Evolutionary conservation across 2,329 filamentous ascomycete genomes (phyloP).

Genomic region (Xylaria digitata): DNA sequence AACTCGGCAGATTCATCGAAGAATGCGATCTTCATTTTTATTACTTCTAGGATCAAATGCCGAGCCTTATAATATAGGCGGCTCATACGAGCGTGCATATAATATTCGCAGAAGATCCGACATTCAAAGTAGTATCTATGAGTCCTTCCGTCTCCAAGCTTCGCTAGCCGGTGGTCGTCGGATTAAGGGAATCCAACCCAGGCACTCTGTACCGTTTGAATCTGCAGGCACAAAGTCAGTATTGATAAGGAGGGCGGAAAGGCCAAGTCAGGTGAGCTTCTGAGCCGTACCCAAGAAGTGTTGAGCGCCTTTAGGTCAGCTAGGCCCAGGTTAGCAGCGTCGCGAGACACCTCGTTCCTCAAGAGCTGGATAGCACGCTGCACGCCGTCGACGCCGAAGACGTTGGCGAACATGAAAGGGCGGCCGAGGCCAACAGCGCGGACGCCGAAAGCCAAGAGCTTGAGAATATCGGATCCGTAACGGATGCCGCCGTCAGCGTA

Average conservation of each 20-base stretch:
- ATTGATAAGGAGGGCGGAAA: background rate
- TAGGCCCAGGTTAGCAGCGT: conserved; percentile 48
- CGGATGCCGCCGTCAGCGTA: conserved; percentile 52
- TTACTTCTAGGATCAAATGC: background rate
- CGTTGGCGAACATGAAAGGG: conserved; percentile 61
- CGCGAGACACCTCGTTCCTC: conserved; percentile 56
- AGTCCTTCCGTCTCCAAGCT: conserved; percentile 1
- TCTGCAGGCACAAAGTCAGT: conserved; percentile 14
- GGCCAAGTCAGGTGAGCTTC: background rate
- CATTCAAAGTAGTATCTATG: background rate
- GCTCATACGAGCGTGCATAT: background rate
- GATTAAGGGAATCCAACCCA: conserved; percentile 16
- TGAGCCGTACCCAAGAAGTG: conserved; percentile 17
- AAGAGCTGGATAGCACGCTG: conserved; percentile 55
- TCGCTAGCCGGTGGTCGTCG: background rate
- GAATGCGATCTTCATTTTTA: background rate
- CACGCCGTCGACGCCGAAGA: conserved; percentile 60
- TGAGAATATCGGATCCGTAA: conserved; percentile 51
- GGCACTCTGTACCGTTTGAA: conserved; percentile 21
- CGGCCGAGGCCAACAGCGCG: conserved; percentile 56
- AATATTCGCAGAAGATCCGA: background rate
- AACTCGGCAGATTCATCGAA: background rate
- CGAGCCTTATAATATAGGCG: background rate
- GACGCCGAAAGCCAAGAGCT: conserved; percentile 52
- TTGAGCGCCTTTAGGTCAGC: conserved; percentile 41